Percentiles rank a stretch among this genome's conserved stretches.
phyloP scores from a whole-genome alignment of 352 stramenopile genomes.

The Phytophthora palmivora region DNA sequence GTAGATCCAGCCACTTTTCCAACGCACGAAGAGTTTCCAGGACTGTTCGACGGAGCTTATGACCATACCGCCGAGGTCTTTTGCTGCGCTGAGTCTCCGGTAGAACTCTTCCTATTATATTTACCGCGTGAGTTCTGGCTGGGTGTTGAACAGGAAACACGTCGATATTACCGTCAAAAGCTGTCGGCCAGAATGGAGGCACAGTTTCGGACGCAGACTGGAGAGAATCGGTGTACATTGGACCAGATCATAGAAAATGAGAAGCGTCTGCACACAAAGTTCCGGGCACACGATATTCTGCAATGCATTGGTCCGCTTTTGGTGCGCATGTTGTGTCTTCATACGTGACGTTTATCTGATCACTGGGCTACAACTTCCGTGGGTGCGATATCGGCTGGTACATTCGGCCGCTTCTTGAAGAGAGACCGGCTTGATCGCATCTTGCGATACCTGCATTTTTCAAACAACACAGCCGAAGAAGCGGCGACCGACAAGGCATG shows the following conservation, averaged over 20 bases:
- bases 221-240: neutral
- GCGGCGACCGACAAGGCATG: constrained; percentile 7
- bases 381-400: neutral
- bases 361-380: constrained; percentile 18
- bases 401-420: constrained; percentile 14
- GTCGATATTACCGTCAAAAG: neutral
- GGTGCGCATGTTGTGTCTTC: neutral
- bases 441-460: constrained; percentile 12
- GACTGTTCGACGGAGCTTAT: too few relatives aligned
- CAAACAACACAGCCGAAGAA: neutral
- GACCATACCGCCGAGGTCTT: too few relatives aligned
- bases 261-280: neutral
- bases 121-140: constrained; percentile 19
- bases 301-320: constrained; percentile 3
- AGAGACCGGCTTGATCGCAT: constrained; percentile 16
- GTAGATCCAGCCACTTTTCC: too few relatives aligned
- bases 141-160: constrained; percentile 5
- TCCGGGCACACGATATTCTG: neutral
- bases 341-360: neutral
- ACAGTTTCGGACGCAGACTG: neutral
- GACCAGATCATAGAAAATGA: neutral
- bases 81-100: neutral
- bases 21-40: too few relatives aligned
- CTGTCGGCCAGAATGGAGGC: neutral
- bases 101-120: constrained; percentile 10